Conservation (phyloP, 192 early-diverging fungal species). For the Coemansia sp. region DNA sequence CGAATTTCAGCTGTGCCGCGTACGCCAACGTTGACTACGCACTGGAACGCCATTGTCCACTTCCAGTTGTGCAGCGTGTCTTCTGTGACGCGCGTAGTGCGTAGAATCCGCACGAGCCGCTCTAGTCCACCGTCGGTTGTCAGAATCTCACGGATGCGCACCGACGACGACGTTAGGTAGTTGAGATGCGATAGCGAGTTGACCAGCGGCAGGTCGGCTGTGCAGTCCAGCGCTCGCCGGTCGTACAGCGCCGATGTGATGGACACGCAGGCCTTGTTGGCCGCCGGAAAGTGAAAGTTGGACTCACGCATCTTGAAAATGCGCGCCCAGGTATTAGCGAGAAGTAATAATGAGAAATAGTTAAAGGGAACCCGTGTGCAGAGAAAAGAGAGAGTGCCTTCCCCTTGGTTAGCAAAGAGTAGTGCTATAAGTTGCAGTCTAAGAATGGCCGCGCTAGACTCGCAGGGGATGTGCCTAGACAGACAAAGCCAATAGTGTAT, state of each 20-base stretch:
- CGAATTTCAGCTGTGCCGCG: conserved; percentile 77
- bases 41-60: conserved; percentile 81
- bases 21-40: conserved; percentile 83
- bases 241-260: conserved; percentile 84
- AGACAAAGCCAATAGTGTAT: too few relatives aligned
- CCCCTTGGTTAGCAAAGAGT: too few relatives aligned
- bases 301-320: conserved; percentile 68
- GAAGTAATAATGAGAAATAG: too few relatives aligned
- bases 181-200: conserved; percentile 86
- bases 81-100: conserved; percentile 62
- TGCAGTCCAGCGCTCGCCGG: conserved; percentile 91
- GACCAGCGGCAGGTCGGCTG: conserved; percentile 81
- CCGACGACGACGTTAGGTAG: conserved; percentile 79
- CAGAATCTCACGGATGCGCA: conserved; percentile 77
- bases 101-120: conserved; percentile 79
- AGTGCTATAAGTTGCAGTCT: too few relatives aligned
- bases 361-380: too few relatives aligned
- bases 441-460: too few relatives aligned
- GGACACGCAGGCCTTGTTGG: conserved; percentile 76
- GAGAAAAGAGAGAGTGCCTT: too few relatives aligned
- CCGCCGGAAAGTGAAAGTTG: conserved; percentile 75
- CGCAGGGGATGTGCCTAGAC: too few relatives aligned
- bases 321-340: not conserved
- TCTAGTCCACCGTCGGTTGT: conserved; percentile 86
- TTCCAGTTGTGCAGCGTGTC: conserved; percentile 74